Conservation (phyloP, 1,139 yeast species). For the Yamadazyma diddensiae region DNA sequence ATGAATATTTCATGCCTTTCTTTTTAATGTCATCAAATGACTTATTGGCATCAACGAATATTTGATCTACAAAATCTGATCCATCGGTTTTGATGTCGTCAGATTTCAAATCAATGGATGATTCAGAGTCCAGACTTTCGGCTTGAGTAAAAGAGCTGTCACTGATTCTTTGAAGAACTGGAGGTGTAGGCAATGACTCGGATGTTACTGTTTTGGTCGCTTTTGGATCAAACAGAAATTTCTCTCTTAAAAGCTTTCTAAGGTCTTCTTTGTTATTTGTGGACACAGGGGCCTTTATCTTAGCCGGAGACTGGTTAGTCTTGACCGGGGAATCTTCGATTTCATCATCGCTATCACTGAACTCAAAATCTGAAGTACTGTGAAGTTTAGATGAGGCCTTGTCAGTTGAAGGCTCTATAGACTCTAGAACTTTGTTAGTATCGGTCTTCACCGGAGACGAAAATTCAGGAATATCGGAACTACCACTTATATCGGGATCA, state of each 20-base stretch:
- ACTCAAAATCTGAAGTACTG: conserved; percentile 18
- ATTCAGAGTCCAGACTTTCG: conserved; percentile 2
- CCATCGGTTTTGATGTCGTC: conserved; percentile 8
- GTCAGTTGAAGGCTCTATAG: neutral
- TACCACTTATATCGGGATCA: conserved; percentile 27
- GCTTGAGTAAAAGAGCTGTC: too few relatives aligned
- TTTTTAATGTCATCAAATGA: conserved; percentile 1
- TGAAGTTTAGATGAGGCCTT: neutral
- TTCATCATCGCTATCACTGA: conserved; percentile 36
- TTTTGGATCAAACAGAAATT: conserved; percentile 22
- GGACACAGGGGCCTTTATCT: conserved; percentile 9
- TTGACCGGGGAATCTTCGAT: conserved; percentile 45
- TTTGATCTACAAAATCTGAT: neutral
- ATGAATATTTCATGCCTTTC: conserved; percentile 6
- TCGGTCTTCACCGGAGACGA: conserved; percentile 23
- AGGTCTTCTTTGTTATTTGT: conserved; percentile 10
- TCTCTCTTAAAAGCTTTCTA: conserved; percentile 24
- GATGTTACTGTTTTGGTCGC: neutral
- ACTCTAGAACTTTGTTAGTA: conserved; percentile 1
- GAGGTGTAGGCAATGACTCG: neutral
- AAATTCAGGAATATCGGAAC: conserved; percentile 35
- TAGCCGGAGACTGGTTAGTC: too few relatives aligned
- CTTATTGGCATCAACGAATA: conserved; percentile 1
- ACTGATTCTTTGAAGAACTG: too few relatives aligned
- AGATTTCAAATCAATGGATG: conserved; percentile 11